A percentile compares a stretch with the other conserved stretches of the same genome.
Conservation (phyloP, 1,284 basidiomycete genomes). For the Ustilago vetiveriae region DNA sequence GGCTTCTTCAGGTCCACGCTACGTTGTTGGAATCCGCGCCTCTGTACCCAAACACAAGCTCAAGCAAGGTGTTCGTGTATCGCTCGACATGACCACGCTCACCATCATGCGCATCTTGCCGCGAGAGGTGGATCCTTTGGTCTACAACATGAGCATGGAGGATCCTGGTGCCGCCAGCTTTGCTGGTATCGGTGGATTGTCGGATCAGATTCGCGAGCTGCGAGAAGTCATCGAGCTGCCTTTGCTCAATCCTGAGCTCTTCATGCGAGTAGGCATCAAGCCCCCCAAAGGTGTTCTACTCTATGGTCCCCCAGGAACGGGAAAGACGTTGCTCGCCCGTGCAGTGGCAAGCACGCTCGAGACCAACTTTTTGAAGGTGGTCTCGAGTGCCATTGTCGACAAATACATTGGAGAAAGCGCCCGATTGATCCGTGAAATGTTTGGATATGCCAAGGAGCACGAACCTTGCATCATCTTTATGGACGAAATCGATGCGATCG, state of each 20-base stretch:
- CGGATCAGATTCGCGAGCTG: conserved; percentile 94
- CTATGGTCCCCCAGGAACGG: conserved; percentile 92
- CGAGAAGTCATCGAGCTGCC: conserved; percentile 98
- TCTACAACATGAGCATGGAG: conserved; percentile 99
- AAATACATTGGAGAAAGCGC: conserved; percentile 99
- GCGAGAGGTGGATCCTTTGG: conserved; percentile 95
- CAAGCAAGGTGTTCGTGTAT: conserved; percentile 92
- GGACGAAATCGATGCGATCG: conserved; percentile 82
- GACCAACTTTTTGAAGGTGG: conserved; percentile 98
- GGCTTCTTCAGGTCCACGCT: conserved; percentile 95
- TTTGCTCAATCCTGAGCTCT: conserved; percentile 92
- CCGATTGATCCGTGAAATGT: conserved; percentile 94
- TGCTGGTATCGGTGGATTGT: conserved; percentile 94
- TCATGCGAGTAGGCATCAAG: conserved; percentile 92
- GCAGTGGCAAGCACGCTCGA: conserved; percentile 95
- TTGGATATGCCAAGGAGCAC: conserved; percentile 94
- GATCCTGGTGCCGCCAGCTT: conserved; percentile 95
- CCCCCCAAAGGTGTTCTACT: conserved; percentile 92
- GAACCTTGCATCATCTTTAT: conserved; percentile 99
- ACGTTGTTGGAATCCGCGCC: conserved; percentile 97
- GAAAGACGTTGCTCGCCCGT: conserved; percentile 92
- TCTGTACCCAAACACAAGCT: conserved; percentile 90
- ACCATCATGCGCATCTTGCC: conserved; percentile 97
- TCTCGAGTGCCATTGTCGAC: conserved; percentile 98
- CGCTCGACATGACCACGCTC: conserved; percentile 98